Evolutionary conservation across 2,329 filamentous ascomycete genomes (phyloP).

Genomic region (Kalmusia sp.): DNA sequence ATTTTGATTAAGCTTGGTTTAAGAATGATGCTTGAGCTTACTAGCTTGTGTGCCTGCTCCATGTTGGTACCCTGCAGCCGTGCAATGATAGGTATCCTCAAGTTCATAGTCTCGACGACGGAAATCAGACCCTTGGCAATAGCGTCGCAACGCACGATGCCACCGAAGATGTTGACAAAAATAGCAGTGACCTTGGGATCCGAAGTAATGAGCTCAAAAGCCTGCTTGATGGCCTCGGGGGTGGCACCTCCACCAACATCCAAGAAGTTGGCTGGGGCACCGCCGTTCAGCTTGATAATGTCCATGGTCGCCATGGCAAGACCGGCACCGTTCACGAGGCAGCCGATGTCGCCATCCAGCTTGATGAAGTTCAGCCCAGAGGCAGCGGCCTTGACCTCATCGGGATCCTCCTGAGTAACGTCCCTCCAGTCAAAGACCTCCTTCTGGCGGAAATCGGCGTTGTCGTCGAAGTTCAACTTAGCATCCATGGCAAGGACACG

Average conservation of each 20-base stretch:
- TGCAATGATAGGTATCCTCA: constrained; percentile 95
- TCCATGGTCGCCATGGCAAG: constrained; percentile 99
- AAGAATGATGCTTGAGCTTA: constrained; percentile 47
- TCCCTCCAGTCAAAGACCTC: constrained; percentile 95
- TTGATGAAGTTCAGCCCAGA: constrained; percentile 99
- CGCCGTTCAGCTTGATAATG: constrained; percentile 99
- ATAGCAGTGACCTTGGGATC: constrained; percentile 98
- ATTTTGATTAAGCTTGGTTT: no score
- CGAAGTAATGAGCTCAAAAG: constrained; percentile 98
- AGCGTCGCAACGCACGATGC: constrained; percentile 96
- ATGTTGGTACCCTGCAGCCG: constrained; percentile 98
- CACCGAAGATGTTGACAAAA: constrained; percentile 99
- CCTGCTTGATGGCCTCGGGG: constrained; percentile 93
- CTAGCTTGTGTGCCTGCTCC: constrained; percentile 85
- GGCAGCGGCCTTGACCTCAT: constrained; percentile 96
- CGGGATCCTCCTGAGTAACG: constrained; percentile 91
- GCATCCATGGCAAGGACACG: constrained; percentile 99
- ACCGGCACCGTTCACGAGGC: constrained; percentile 97
- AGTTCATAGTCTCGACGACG: constrained; percentile 92
- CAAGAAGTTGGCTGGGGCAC: constrained; percentile 95
- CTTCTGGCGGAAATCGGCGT: constrained; percentile 97
- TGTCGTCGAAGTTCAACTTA: constrained; percentile 98
- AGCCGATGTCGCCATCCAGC: constrained; percentile 98
- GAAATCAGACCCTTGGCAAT: constrained; percentile 96
- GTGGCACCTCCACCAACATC: constrained; percentile 98